Percentiles rank a stretch among this genome's conserved stretches.
These are phyloP conservation scores for Phytomonas sp. DNA, from an alignment of 208 protist genomes.

Conservation along the genomic window DNA sequence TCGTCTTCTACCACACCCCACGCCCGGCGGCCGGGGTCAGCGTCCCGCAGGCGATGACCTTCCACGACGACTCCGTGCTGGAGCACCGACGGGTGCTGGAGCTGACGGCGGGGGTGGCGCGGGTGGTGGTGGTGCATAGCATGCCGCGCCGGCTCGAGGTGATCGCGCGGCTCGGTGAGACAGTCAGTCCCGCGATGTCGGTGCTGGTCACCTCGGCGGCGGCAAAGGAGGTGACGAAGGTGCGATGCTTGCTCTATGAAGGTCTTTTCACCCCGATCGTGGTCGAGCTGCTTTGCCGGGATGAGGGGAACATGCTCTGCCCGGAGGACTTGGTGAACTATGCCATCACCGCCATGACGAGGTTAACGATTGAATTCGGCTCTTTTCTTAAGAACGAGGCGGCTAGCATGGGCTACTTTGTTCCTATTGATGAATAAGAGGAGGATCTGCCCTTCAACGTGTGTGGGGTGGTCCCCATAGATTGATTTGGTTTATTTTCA, in stretches of 20 bases:
- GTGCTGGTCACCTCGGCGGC: conserved; percentile 22
- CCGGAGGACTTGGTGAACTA: conserved; percentile 36
- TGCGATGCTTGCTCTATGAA: conserved; percentile 36
- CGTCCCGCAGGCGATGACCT: conserved; percentile 13
- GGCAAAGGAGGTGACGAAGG: conserved; percentile 9
- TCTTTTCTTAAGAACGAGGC: conserved; percentile 17
- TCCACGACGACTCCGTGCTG: conserved; percentile 25
- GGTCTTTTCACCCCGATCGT: conserved; percentile 31
- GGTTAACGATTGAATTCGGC: conserved; percentile 19
- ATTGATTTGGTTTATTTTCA: too few relatives aligned
- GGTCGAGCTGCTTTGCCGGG: conserved; percentile 24
- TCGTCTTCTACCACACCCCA: conserved; percentile 26
- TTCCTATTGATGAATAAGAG: conserved; percentile 9
- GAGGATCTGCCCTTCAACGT: background rate
- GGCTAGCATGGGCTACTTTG: conserved; percentile 30
- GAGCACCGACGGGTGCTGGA: conserved; percentile 11
- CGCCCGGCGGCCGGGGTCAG: background rate
- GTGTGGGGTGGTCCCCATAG: background rate
- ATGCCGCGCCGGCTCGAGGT: conserved; percentile 17
- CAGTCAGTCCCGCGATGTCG: conserved; percentile 14
- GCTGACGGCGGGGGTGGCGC: conserved; percentile 10
- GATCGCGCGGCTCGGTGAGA: conserved; percentile 8
- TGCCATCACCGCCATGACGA: conserved; percentile 18
- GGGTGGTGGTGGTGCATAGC: conserved; percentile 30
- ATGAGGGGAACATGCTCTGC: conserved; percentile 24